Percentiles rank a stretch among this genome's conserved stretches.
Conservation (phyloP, 2,329 filamentous ascomycete species). For the Phialophora tarda region DNA sequence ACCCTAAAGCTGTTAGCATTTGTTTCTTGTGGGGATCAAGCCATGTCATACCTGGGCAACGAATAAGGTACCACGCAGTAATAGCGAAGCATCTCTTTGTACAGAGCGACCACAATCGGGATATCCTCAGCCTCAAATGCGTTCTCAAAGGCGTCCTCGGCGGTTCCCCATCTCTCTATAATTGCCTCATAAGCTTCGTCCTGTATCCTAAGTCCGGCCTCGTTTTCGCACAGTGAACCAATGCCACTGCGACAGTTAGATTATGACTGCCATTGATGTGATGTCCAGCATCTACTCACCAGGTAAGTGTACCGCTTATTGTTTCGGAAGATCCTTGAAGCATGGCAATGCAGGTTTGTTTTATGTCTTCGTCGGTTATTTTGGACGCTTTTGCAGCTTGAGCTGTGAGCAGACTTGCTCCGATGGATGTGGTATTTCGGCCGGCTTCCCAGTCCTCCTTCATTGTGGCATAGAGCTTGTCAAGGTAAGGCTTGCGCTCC, state of each 20-base stretch:
- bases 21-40: too few species aligned
- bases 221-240: too few species aligned
- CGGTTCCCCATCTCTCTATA: conserved; percentile 5
- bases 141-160: conserved; percentile 4
- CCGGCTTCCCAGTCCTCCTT: background rate
- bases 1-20: too few species aligned
- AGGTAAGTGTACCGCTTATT: background rate
- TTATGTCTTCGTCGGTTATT: too few species aligned
- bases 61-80: conserved; percentile 3
- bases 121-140: conserved; percentile 16
- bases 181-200: conserved; percentile 5
- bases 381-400: background rate
- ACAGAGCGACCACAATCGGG: conserved; percentile 10
- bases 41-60: background rate
- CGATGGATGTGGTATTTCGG: background rate
- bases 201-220: conserved; percentile 11
- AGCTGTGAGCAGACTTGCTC: background rate
- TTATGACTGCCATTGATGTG: too few species aligned
- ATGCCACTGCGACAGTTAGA: too few species aligned
- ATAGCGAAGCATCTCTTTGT: conserved; percentile 21
- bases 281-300: too few species aligned
- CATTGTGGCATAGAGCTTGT: too few species aligned
- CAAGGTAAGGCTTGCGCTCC: too few species aligned
- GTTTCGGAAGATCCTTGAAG: conserved; percentile 22
- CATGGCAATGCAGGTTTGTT: conserved; percentile 7